Evolutionary conservation across 306 rosid species (phyloP).

Genomic region (Pterocarpus santalinus): DNA sequence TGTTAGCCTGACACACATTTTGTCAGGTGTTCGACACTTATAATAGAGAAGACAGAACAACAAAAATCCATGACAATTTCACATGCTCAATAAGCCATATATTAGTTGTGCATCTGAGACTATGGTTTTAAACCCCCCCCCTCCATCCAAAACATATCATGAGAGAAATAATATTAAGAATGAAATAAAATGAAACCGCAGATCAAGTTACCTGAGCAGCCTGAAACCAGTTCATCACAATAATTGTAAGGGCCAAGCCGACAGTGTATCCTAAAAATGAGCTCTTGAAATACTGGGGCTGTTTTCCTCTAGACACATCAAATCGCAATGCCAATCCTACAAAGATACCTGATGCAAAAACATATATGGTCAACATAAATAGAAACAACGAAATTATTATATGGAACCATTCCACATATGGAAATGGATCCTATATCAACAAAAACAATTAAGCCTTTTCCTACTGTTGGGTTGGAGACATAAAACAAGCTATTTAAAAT

Average conservation of each 20-base stretch:
- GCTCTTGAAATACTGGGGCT: slow-evolving; percentile 87
- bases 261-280: slow-evolving; percentile 84
- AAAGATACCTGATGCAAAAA: slow-evolving; percentile 73
- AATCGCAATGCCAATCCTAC: slow-evolving; percentile 97
- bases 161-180: background rate
- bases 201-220: slow-evolving; percentile 80
- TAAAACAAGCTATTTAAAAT: no score
- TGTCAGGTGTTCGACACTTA: no score
- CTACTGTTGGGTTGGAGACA: no score
- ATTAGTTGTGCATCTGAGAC: background rate
- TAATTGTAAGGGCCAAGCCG: slow-evolving; percentile 88
- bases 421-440: background rate
- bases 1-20: no score
- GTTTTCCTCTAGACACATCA: slow-evolving; percentile 88
- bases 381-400: background rate
- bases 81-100: slow-evolving; percentile 15
- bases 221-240: slow-evolving; percentile 99
- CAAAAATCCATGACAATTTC: background rate
- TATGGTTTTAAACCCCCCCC: background rate
- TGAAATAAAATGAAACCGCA: background rate
- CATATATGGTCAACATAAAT: background rate
- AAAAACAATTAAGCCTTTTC: no score
- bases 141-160: background rate
- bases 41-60: no score
- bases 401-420: slow-evolving; percentile 6